Conservation (phyloP, 768 basidiomycete species). For the Lactarius indigo region DNA sequence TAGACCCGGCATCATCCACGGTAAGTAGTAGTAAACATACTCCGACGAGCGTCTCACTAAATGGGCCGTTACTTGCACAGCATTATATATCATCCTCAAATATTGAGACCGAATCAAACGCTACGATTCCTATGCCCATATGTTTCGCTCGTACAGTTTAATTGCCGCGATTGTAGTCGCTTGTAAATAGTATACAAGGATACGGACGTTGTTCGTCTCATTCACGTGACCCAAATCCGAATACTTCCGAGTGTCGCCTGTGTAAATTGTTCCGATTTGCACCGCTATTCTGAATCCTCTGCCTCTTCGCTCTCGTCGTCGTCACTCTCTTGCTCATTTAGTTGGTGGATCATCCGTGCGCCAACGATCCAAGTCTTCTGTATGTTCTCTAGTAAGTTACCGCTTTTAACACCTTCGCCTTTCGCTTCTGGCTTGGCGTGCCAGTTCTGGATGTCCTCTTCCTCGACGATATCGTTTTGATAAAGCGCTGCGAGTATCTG, state of each 20-base stretch:
- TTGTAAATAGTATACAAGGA: not conserved
- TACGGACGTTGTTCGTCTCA: not conserved
- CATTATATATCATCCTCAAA: slow-evolving; percentile 79
- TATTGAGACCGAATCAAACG: slow-evolving; percentile 41
- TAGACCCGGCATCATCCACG: slow-evolving; percentile 81
- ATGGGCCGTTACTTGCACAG: slow-evolving; percentile 35
- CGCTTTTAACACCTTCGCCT: slow-evolving; percentile 45
- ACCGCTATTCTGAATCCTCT: slow-evolving; percentile 27
- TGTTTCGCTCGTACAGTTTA: not conserved
- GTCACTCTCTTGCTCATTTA: slow-evolving; percentile 71
- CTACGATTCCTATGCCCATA: not conserved
- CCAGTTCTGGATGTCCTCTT: slow-evolving; percentile 89
- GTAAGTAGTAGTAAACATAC: slow-evolving; percentile 32
- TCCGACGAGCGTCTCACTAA: not conserved
- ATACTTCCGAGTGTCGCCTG: not conserved
- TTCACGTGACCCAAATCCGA: not conserved
- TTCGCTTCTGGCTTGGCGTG: slow-evolving; percentile 55
- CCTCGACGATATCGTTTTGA: slow-evolving; percentile 88
- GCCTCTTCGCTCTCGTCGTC: slow-evolving; percentile 32
- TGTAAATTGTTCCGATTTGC: slow-evolving; percentile 22
- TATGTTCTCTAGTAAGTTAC: slow-evolving; percentile 48
- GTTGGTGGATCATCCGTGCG: slow-evolving; percentile 73
- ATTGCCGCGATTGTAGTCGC: not conserved
- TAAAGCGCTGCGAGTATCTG: slow-evolving; percentile 84
- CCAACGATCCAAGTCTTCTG: slow-evolving; percentile 69